Percentiles rank a stretch among this genome's conserved stretches.
Conservation (phyloP, 2,329 filamentous ascomycete genomes). For the Fusarium sp. region DNA sequence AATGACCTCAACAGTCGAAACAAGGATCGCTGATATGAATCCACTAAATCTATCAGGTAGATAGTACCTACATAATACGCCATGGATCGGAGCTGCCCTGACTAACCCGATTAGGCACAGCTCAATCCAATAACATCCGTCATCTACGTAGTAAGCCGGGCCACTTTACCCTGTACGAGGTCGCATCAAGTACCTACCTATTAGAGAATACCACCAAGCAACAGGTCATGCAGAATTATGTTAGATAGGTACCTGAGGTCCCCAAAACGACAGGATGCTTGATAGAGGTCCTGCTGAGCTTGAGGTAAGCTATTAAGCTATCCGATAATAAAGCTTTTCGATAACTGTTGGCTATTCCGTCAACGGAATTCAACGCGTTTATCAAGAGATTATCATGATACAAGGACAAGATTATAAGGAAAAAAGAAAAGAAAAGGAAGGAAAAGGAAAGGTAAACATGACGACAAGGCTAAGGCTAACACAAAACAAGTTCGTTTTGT, state of each 20-base stretch:
- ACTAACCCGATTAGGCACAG: conserved; percentile 12
- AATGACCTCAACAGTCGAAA: conserved; percentile 40
- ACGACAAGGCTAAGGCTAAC: too few species aligned
- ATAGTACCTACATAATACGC: background rate
- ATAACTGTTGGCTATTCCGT: background rate
- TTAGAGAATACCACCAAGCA: background rate
- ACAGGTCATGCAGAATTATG: background rate
- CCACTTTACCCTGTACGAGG: conserved; percentile 9
- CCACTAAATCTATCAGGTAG: background rate
- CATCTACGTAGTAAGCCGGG: background rate
- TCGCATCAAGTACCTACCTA: background rate
- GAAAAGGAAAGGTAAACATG: background rate
- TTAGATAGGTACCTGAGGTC: background rate
- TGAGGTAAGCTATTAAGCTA: background rate
- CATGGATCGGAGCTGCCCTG: background rate
- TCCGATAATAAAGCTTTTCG: background rate
- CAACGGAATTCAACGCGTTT: background rate
- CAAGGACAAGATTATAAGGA: background rate
- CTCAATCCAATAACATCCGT: background rate
- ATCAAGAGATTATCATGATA: background rate
- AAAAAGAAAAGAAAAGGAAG: background rate
- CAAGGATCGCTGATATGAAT: conserved; percentile 30
- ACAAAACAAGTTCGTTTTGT: background rate
- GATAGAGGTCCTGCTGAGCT: background rate
- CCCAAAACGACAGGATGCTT: background rate